Evolutionary conservation across 106 monocot species (phyloP), one percentile per base, ranked within the genome.

Genomic region (Acorus gramineus): DNA sequence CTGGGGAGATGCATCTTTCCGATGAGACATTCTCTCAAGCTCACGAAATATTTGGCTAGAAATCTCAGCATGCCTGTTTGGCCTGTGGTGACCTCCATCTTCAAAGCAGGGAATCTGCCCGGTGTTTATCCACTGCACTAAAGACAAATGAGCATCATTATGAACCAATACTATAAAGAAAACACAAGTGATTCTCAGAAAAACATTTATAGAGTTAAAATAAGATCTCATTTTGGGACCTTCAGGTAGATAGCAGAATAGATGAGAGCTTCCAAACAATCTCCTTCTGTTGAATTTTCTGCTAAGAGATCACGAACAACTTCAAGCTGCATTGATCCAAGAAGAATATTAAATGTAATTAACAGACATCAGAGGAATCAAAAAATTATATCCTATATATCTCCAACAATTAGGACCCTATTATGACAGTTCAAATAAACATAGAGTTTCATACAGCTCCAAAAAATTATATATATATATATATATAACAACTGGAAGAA

Each of bases 91-190:
- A 4, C 95, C 87, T 61, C 95, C 95, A 81, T 74, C 90, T 77
- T 95, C 95, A 77, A 82, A 90, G 71, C 95, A 95, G 6, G 95
- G 90, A 66, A 95, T 86, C 63, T 90, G 90, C 11, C 95, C 95
- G 2, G 90, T 95, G 63, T 95, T 90, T 46, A 95, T 95, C 95
- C 95, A 95, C 87, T 93, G 62, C 53, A 62, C 11, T 4, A 12
- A 4, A 42, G 28, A 53, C 44, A 11, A 3, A 11, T 3, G 4
- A 47, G 14, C 2, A 50, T 14, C 3, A 8, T 52, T 52, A 52
- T 5, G 6, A 52, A 52, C 14, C 11, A 65, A 65, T 12, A 49
- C 50, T 28, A 52, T 5, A 3, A n/a, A 11, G 42, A 63, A 3
- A 63, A 47, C n/a, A 44, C 8, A 3, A 5, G 42, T 52, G 28